Percentiles rank a stretch among this genome's conserved stretches.
These are phyloP conservation scores for Micractinium conductrix DNA, from an alignment of 139 green algal species.

Conservation along the genomic window DNA sequence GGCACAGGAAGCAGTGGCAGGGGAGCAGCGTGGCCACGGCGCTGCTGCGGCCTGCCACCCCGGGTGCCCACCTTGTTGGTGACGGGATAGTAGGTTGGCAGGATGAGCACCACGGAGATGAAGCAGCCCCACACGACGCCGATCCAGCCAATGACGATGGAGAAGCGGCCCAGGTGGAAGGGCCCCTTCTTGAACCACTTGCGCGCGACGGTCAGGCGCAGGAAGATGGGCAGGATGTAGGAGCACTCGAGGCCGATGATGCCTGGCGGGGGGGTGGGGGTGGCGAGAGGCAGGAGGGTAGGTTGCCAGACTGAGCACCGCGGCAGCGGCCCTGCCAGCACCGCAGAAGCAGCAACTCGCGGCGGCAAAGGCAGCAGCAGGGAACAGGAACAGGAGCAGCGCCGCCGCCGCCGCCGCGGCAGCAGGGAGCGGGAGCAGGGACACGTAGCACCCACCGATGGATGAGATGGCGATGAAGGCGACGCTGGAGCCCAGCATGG, in stretches of 20 bases:
- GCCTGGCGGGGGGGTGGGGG: constrained; percentile 1
- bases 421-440: no score
- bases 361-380: no score
- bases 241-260: constrained; percentile 61
- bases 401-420: no score
- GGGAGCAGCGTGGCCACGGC: no score
- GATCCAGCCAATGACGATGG: constrained; percentile 27
- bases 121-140: constrained; percentile 52
- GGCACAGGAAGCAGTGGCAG: no score
- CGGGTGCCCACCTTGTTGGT: constrained; percentile 14
- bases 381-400: no score
- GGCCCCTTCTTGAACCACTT: constrained; percentile 55
- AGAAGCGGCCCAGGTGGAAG: constrained; percentile 52
- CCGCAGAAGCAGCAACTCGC: no score
- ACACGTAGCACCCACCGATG: constrained; percentile 1
- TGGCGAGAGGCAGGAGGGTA: background rate
- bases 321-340: no score
- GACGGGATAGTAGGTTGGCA: constrained; percentile 56
- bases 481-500: constrained; percentile 34
- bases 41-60: no score
- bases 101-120: constrained; percentile 56
- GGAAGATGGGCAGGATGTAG: constrained; percentile 64
- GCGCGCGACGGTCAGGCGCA: constrained; percentile 47
- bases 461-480: constrained; percentile 23
- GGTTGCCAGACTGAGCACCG: no score